Conservation (phyloP, 2,329 filamentous ascomycete species). For the Calonectria naviculata region DNA sequence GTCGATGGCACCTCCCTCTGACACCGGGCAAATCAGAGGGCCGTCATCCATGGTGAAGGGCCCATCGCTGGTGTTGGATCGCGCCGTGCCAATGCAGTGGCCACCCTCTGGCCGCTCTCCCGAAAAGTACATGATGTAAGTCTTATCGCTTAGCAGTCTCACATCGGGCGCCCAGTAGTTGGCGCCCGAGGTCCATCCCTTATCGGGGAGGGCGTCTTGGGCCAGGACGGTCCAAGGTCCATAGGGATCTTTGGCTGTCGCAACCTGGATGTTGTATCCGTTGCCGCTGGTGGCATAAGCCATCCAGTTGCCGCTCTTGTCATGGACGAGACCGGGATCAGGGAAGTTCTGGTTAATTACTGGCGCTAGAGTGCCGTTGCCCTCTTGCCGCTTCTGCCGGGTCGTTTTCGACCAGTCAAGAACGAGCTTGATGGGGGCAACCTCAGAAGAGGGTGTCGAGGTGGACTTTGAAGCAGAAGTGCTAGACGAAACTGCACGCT, state of each 20-base stretch:
- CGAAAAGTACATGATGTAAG: conserved; percentile 71
- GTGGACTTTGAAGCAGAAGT: background rate
- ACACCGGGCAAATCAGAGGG: conserved; percentile 64
- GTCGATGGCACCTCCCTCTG: conserved; percentile 71
- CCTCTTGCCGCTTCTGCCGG: conserved; percentile 21
- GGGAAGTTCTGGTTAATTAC: conserved; percentile 57
- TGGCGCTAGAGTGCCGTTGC: conserved; percentile 17
- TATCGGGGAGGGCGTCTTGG: conserved; percentile 65
- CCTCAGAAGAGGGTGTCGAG: background rate
- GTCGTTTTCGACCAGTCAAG: conserved; percentile 11
- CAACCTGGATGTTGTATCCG: conserved; percentile 64
- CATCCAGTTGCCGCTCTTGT: conserved; percentile 62
- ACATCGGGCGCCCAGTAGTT: conserved; percentile 74
- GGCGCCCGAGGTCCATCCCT: conserved; percentile 63
- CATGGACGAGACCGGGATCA: conserved; percentile 64
- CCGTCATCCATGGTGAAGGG: conserved; percentile 61
- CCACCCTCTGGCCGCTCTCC: conserved; percentile 54
- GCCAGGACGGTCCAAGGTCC: conserved; percentile 60
- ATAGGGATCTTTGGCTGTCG: conserved; percentile 58
- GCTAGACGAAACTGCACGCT: background rate
- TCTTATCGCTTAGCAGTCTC: conserved; percentile 57
- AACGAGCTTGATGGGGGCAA: conserved; percentile 4
- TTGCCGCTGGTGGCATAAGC: conserved; percentile 67
- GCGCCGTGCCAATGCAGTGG: conserved; percentile 71
- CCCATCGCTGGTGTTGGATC: conserved; percentile 57